Evolutionary conservation across 2,329 filamentous ascomycete species (phyloP).

Genomic region (Penicillium sp.): DNA sequence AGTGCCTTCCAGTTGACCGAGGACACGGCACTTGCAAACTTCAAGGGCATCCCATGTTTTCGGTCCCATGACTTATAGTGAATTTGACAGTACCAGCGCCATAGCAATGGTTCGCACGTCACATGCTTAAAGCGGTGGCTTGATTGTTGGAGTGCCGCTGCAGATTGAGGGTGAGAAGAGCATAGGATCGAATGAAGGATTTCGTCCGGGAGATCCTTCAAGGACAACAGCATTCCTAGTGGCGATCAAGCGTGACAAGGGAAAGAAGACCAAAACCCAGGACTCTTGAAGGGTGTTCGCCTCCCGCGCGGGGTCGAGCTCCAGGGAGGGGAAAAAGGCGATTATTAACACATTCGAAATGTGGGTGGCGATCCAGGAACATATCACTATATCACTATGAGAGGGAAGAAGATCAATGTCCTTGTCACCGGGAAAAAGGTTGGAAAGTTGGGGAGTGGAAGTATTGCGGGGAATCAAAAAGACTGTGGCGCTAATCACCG

Average conservation of each 20-base stretch:
- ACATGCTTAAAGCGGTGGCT: conserved; percentile 61
- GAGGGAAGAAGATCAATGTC: too few species aligned
- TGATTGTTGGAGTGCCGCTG: conserved; percentile 52
- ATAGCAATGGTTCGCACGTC: conserved; percentile 67
- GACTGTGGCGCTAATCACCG: too few species aligned
- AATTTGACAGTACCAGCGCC: conserved; percentile 66
- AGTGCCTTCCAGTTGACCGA: conserved; percentile 68
- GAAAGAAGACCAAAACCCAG: too few species aligned
- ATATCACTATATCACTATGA: too few species aligned
- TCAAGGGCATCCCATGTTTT: conserved; percentile 55
- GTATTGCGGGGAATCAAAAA: too few species aligned
- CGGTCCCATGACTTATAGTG: conserved; percentile 71
- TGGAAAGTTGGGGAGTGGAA: too few species aligned
- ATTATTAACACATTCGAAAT: not conserved
- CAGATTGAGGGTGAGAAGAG: conserved; percentile 50
- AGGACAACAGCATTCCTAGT: conserved; percentile 32
- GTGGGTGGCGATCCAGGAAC: conserved; percentile 7
- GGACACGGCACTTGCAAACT: conserved; percentile 49
- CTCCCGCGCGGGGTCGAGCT: too few species aligned
- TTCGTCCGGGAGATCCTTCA: conserved; percentile 65
- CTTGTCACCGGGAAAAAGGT: too few species aligned
- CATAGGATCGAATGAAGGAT: conserved; percentile 72
- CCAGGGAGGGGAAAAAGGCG: not conserved
- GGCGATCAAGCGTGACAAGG: conserved; percentile 2
- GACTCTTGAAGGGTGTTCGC: too few species aligned